Evolutionary conservation across 2,329 filamentous ascomycete species (phyloP), one percentile per base, ranked within the genome.

Genomic region (Fusarium lateritium): DNA sequence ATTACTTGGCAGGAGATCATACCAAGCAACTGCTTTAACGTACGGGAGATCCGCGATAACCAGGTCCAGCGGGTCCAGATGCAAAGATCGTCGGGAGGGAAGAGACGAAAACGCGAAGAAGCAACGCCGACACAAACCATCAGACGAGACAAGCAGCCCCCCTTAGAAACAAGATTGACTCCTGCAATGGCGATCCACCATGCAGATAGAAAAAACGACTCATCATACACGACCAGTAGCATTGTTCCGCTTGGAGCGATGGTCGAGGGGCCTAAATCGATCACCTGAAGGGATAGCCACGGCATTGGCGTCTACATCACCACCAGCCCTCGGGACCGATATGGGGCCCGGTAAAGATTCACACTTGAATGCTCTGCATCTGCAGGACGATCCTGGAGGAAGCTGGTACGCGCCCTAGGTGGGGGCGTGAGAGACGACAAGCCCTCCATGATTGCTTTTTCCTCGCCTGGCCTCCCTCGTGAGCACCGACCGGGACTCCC

Each of bases 71-170:
- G 56, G 55, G 63, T 45, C 28, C 39, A 42, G 42, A 40, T 44
- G 26, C 14, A 19, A 44, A 17, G 59, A 70, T 71, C 40, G 39
- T 21, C 49, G 34, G 61, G 71, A 74, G 71, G 54, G 60, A 74
- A 73, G 71, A 74, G 71, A 65, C n/a, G 58, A 74, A 62, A 67
- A 65, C 67, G 61, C 69, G 50, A 66, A 52, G 38, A 67, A 71
- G 51, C 49, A 69, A 65, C 36, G 49, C 45, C 31, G 49, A 51
- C 64, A 65, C 61, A 65, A 39, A 38, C 31, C 59, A 56, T 46
- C 34, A 24, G 54, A 45, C 38, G 43, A 62, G 47, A 56, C 51
- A 45, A 36, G 26, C 17, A 39, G 21, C 54, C 39, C 60, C 55
- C 56, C 59, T 55, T 19, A 45, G 31, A 53, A 63, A 42, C 54